Percentiles rank a stretch among this genome's conserved stretches.
Conservation (phyloP, 2,329 filamentous ascomycete species). For the Kalmusia sp. region DNA sequence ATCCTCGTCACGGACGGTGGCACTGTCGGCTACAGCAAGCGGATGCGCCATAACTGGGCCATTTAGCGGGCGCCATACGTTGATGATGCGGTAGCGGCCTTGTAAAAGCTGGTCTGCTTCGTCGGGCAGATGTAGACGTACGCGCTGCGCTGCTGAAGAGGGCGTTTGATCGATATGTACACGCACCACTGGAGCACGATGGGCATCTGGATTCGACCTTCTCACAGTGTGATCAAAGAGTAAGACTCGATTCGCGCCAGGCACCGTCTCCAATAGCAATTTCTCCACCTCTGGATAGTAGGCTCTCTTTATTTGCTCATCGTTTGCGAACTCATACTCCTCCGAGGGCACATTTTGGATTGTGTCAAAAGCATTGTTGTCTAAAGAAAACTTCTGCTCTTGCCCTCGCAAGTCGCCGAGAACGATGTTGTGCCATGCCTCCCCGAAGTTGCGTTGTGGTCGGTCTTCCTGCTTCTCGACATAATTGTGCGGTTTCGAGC, state of each 20-base stretch:
- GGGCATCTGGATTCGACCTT: constrained; percentile 64
- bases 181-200: constrained; percentile 71
- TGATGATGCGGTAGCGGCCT: constrained; percentile 81
- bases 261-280: constrained; percentile 71
- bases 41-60: constrained; percentile 64
- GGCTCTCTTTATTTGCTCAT: constrained; percentile 69
- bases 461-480: constrained; percentile 68
- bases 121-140: constrained; percentile 69
- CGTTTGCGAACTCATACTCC: constrained; percentile 68
- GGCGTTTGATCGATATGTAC: constrained; percentile 87
- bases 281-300: constrained; percentile 88
- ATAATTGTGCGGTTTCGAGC: constrained; percentile 51
- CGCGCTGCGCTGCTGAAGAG: constrained; percentile 69
- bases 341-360: constrained; percentile 65
- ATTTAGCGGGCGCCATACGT: constrained; percentile 78
- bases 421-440: constrained; percentile 56
- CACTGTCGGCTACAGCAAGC: constrained; percentile 64
- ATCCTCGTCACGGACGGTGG: constrained; percentile 65
- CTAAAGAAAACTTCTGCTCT: constrained; percentile 71
- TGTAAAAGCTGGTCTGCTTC: constrained; percentile 72
- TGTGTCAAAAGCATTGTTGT: constrained; percentile 77
- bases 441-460: constrained; percentile 70
- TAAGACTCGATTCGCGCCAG: constrained; percentile 70
- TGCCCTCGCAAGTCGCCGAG: constrained; percentile 77
- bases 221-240: constrained; percentile 91